Evolutionary conservation across 2,329 filamentous ascomycete species (phyloP), one percentile per base, ranked within the genome.

Genomic region (Diplocarpon mali): DNA sequence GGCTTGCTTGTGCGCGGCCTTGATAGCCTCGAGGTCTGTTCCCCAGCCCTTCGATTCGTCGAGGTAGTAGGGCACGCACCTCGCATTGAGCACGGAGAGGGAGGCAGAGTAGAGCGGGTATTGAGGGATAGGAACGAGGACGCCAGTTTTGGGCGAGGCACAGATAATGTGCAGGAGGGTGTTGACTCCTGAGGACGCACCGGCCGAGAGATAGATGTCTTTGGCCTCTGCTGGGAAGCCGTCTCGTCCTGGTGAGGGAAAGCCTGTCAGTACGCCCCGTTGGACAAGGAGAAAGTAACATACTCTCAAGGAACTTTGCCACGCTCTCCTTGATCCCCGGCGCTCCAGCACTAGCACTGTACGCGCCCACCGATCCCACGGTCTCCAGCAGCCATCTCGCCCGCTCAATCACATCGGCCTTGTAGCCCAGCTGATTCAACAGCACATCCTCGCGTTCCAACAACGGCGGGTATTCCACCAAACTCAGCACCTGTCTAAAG

Each of bases 21-120:
- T 78, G 66, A 98, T 92, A 37, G 77, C 75, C n/a, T 75, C 70
- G 35, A 95, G 68, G 61, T 93, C 83, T 38, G 90, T 96, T 50
- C 85, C 85, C 92, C 92, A 98, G 52, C 78, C 75, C 57, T 80
- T 78, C 54, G 78, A 69, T 69, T 98, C 92, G 56, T 96, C 85
- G 40, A 98, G 79, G 67, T 87, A 84, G 71, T 98, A 98, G 31
- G 92, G 90, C 24, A 98, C 92, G 61, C 83, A 85, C 46, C 76
- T 78, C 42, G 90, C 86, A 65, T 95, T 77, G 49, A 96, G 75
- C 38, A 98, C 69, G 42, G 88, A 72, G 51, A 98, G 76, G 1
- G 89, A 92, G 20, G 92, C 92, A 8, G 90, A 96, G 70, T 98
- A 98, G 39, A 98, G 81, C 17, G 92, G 92, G 66, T 98, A 98